phyloP scores from a whole-genome alignment of 768 basidiomycete species.

The Hemileccinum rubropunctum region DNA sequence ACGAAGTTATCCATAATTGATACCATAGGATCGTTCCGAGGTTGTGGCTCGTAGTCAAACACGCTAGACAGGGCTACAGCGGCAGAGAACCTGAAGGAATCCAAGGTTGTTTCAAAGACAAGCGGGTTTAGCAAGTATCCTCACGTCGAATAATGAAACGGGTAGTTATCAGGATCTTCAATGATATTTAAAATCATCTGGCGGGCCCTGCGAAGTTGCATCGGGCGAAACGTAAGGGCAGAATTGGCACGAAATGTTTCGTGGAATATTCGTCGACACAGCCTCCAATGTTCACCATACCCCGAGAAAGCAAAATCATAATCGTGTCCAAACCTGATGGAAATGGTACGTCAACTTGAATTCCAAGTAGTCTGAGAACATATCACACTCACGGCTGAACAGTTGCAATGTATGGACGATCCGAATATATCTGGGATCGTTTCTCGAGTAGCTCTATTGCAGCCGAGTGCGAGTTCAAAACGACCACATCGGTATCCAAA shows the following conservation, averaged over 20 bases:
- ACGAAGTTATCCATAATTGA: neutral
- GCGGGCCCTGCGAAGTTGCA: conserved; percentile 13
- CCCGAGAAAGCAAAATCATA: neutral
- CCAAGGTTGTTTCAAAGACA: neutral
- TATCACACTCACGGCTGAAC: conserved; percentile 3
- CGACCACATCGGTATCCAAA: conserved; percentile 1
- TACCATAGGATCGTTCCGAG: conserved; percentile 11
- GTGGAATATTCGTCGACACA: conserved; percentile 19
- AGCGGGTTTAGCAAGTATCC: neutral
- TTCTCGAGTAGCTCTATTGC: conserved; percentile 7
- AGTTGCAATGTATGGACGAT: conserved; percentile 7
- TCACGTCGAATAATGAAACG: conserved; percentile 7
- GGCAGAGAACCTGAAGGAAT: conserved; percentile 26
- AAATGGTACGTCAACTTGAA: too few species aligned
- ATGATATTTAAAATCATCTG: conserved; percentile 10
- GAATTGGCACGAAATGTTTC: conserved; percentile 14
- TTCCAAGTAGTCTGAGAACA: too few species aligned
- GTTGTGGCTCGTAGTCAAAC: conserved; percentile 15
- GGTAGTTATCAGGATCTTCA: conserved; percentile 2
- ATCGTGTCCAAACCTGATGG: conserved; percentile 5
- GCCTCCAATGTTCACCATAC: conserved; percentile 9
- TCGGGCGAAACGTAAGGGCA: conserved; percentile 6
- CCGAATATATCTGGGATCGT: conserved; percentile 15
- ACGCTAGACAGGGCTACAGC: conserved; percentile 24
- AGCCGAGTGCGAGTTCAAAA: conserved; percentile 4